These are phyloP conservation scores for Epichloe hybrida DNA, from an alignment of 2,329 filamentous ascomycete species.

Conservation along the genomic window DNA sequence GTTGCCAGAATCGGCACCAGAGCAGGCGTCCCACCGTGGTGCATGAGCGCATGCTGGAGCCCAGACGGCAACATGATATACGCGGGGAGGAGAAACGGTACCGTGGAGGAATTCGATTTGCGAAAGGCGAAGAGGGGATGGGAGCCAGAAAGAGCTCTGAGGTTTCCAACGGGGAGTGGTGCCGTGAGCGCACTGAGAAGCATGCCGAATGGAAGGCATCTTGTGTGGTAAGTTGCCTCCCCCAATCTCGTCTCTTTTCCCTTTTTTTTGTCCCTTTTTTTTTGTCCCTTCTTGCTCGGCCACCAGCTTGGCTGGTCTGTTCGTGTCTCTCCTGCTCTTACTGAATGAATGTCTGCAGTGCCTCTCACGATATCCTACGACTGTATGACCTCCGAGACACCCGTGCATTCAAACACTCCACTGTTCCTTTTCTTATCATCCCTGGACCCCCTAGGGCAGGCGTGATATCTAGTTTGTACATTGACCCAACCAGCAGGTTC, in stretches of 20 bases:
- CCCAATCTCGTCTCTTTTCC: too few species aligned
- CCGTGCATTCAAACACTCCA: conserved; percentile 53
- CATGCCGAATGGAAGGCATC: conserved; percentile 86
- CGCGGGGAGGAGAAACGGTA: conserved; percentile 77
- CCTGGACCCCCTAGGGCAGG: conserved; percentile 74
- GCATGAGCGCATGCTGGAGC: conserved; percentile 94
- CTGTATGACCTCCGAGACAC: conserved; percentile 75
- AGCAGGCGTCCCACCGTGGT: conserved; percentile 79
- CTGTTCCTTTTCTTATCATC: conserved; percentile 90
- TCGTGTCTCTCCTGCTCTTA: too few species aligned
- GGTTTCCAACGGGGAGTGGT: conserved; percentile 79
- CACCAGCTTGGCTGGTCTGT: not conserved
- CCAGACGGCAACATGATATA: conserved; percentile 94
- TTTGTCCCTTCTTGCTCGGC: not conserved
- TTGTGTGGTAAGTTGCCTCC: conserved; percentile 50
- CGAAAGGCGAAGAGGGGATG: conserved; percentile 58
- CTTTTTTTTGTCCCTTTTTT: not conserved
- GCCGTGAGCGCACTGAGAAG: conserved; percentile 75
- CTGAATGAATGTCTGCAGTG: conserved; percentile 32
- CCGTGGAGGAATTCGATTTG: conserved; percentile 86
- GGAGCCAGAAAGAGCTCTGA: conserved; percentile 64
- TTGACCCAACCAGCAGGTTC: conserved; percentile 78
- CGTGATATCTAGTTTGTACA: conserved; percentile 72
- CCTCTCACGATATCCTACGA: conserved; percentile 83
- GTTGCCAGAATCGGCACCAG: conserved; percentile 66